A percentile compares a stretch with the other conserved stretches of the same genome.
These are phyloP conservation scores for Parmales sp. DNA, from an alignment of 108 stramenopile species.

Conservation along the genomic window DNA sequence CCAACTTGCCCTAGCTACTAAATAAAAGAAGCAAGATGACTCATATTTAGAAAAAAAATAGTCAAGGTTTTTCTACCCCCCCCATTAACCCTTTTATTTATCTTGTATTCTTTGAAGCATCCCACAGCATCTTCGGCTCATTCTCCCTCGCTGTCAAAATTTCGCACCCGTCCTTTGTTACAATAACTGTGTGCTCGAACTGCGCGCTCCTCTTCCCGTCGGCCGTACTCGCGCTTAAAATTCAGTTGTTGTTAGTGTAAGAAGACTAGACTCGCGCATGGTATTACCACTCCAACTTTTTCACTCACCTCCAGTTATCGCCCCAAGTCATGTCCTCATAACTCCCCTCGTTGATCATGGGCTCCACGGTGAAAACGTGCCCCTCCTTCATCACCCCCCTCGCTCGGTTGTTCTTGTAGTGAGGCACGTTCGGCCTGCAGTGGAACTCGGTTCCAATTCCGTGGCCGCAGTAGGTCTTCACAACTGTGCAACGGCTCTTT, in stretches of 20 bases:
- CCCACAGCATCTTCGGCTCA: slow-evolving; percentile 82
- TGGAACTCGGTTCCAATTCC: slow-evolving; percentile 77
- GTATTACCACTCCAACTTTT: too few species aligned
- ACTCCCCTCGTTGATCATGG: slow-evolving; percentile 91
- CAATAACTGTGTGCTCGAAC: slow-evolving; percentile 88
- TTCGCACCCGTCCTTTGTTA: slow-evolving; percentile 90
- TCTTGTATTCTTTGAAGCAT: slow-evolving; percentile 47
- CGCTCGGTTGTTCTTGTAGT: slow-evolving; percentile 91
- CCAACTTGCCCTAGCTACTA: too few species aligned
- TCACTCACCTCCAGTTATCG: slow-evolving; percentile 79
- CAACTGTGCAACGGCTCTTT: slow-evolving; percentile 59
- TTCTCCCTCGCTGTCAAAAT: slow-evolving; percentile 79
- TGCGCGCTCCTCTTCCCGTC: slow-evolving; percentile 73
- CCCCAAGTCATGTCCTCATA: slow-evolving; percentile 61
- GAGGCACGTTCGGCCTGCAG: slow-evolving; percentile 83
- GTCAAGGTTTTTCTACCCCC: too few species aligned
- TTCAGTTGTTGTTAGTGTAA: too few species aligned
- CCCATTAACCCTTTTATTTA: slow-evolving; percentile 14
- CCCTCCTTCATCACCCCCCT: slow-evolving; percentile 85
- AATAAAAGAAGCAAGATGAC: too few species aligned
- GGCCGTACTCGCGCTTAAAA: too few species aligned
- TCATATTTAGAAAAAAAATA: too few species aligned
- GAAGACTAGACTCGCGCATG: too few species aligned
- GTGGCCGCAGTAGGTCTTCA: slow-evolving; percentile 89
- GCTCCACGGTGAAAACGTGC: slow-evolving; percentile 98